Percentiles rank a stretch among this genome's conserved stretches.
Conservation (phyloP, 805 yeast species). For the Lipomyces kockii region DNA sequence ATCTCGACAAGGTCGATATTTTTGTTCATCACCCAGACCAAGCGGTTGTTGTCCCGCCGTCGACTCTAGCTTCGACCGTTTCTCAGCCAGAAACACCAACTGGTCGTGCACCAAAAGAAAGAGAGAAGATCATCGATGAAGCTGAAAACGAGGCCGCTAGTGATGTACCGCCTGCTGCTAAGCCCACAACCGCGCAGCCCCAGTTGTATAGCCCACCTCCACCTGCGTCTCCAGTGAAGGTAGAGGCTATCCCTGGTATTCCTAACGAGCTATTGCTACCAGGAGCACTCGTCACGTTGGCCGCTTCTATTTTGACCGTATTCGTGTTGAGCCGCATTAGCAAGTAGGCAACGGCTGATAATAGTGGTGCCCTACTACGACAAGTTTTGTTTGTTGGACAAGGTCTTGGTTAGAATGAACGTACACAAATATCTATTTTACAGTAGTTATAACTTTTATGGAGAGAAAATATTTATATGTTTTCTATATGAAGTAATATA, state of each 20-base stretch:
- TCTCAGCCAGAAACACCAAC: conserved; percentile 22
- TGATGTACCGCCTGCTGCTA: neutral
- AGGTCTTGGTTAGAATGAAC: neutral
- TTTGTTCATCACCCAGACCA: conserved; percentile 71
- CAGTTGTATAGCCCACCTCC: conserved; percentile 19
- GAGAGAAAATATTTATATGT: neutral
- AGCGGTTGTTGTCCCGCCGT: conserved; percentile 41
- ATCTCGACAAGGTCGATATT: conserved; percentile 68
- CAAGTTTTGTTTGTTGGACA: neutral
- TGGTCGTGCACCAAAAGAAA: conserved; percentile 3
- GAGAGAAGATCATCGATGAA: neutral
- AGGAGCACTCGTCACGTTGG: conserved; percentile 63
- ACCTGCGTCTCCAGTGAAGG: conserved; percentile 11
- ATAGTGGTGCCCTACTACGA: neutral
- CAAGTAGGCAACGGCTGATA: neutral
- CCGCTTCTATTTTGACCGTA: conserved; percentile 62
- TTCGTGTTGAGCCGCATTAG: conserved; percentile 54
- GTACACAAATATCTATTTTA: neutral
- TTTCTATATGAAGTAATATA: neutral
- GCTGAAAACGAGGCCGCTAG: neutral
- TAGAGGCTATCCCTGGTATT: conserved; percentile 56
- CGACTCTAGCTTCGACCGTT: conserved; percentile 39
- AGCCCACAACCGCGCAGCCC: neutral
- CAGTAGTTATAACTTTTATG: no score
- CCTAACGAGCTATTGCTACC: conserved; percentile 67